Conservation (phyloP, 805 yeast genomes). For the Lipomyces oligophaga region DNA sequence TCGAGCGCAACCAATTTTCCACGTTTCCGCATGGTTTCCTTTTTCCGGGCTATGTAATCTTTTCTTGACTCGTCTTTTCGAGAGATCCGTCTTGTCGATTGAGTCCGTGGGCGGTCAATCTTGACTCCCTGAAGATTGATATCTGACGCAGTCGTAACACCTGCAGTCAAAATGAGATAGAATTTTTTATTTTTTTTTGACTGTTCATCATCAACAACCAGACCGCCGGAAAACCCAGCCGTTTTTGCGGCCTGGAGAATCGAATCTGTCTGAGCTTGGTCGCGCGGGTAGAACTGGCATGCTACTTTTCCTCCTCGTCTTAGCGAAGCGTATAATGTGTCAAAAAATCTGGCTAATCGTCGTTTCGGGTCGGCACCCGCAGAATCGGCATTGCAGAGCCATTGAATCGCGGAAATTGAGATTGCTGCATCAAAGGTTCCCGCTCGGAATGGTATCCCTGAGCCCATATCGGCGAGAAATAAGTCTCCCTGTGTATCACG, state of each 20-base stretch:
- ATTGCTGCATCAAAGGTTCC: constrained; percentile 97
- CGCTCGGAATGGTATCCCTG: constrained; percentile 90
- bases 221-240: constrained; percentile 94
- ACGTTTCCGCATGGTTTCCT: constrained; percentile 85
- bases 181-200: constrained; percentile 86
- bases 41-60: constrained; percentile 83
- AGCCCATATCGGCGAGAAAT: constrained; percentile 87
- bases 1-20: constrained; percentile 86
- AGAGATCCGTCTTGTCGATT: constrained; percentile 22
- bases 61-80: constrained; percentile 68
- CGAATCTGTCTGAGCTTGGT: constrained; percentile 76
- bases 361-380: constrained; percentile 75
- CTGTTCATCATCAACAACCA: constrained; percentile 90
- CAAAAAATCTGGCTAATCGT: constrained; percentile 77
- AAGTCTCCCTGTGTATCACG: constrained; percentile 83
- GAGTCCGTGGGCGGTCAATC: constrained; percentile 63
- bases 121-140: constrained; percentile 76
- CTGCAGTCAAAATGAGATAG: constrained; percentile 86
- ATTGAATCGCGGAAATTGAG: constrained; percentile 90
- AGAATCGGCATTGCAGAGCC: constrained; percentile 96
- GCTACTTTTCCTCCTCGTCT: constrained; percentile 95
- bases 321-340: constrained; percentile 78
- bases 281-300: constrained; percentile 93
- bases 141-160: constrained; percentile 48
- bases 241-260: constrained; percentile 82